Evolutionary conservation across 768 basidiomycete species (phyloP).

Genomic region (Rhodotorula kratochvilovae): DNA sequence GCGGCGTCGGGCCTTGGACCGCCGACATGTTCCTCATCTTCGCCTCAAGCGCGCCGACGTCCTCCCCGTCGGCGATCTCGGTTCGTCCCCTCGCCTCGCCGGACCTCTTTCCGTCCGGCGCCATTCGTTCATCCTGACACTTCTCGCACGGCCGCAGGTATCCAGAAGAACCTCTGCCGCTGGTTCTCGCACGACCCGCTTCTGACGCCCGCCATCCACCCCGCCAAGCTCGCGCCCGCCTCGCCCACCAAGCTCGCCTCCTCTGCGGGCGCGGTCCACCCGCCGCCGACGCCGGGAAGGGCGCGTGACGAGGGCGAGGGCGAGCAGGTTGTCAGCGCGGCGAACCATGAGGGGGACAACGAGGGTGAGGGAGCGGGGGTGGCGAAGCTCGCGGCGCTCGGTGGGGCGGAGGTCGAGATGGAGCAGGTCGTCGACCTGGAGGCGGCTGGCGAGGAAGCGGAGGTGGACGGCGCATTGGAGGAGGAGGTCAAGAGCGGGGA

Average conservation of each 20-base stretch:
- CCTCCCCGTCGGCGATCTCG: slow-evolving; percentile 56
- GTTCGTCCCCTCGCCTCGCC: not conserved
- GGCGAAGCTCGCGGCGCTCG: slow-evolving; percentile 23
- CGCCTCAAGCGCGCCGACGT: slow-evolving; percentile 72
- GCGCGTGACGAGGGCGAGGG: too few species aligned
- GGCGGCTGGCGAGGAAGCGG: not conserved
- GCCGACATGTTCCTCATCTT: slow-evolving; percentile 79
- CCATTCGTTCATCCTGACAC: not conserved
- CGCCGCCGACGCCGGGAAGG: not conserved
- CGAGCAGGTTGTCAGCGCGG: too few species aligned
- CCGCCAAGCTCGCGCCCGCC: slow-evolving; percentile 30
- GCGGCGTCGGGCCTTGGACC: slow-evolving; percentile 51
- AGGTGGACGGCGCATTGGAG: not conserved
- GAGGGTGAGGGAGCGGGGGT: not conserved
- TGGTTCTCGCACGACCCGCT: slow-evolving; percentile 36
- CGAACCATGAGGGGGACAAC: not conserved
- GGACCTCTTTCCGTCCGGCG: not conserved
- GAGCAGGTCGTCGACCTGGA: slow-evolving; percentile 13
- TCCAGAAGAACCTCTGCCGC: slow-evolving; percentile 41
- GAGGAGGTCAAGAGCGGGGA: not conserved
- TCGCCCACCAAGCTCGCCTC: slow-evolving; percentile 16
- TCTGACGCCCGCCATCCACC: slow-evolving; percentile 25
- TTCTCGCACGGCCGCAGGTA: slow-evolving; percentile 6
- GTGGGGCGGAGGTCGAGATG: slow-evolving; percentile 9
- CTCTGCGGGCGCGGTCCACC: not conserved